Conservation (phyloP, 164 flowering plant genomes). For the Vitis amurensis region DNA sequence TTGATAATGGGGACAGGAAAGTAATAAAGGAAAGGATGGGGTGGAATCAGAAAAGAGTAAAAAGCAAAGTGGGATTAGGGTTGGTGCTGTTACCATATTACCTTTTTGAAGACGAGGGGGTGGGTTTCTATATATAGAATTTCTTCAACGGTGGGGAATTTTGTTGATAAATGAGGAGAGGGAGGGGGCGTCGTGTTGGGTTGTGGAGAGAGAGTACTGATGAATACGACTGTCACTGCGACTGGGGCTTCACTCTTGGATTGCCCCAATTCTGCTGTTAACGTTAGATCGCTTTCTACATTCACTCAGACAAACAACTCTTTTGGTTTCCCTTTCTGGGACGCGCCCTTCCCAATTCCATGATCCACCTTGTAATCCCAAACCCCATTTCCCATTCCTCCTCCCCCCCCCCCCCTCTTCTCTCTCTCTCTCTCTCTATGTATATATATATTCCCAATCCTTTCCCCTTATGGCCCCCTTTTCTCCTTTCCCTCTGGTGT, state of each 20-base stretch:
- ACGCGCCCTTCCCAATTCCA: background rate
- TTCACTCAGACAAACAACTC: slow-evolving; percentile 22
- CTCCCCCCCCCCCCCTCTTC: background rate
- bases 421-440: background rate
- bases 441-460: too few species aligned
- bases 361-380: too few species aligned
- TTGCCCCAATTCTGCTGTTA: background rate
- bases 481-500: too few species aligned
- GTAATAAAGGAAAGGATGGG: background rate
- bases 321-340: slow-evolving; percentile 21
- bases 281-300: slow-evolving; percentile 30
- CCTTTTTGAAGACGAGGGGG: background rate
- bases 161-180: background rate
- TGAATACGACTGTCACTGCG: slow-evolving; percentile 4
- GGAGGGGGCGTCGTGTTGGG: background rate
- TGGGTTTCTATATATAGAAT: slow-evolving; percentile 18
- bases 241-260: slow-evolving; percentile 17
- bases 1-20: too few species aligned
- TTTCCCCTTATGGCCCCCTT: too few species aligned
- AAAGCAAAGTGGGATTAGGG: background rate
- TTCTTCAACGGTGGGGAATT: slow-evolving; percentile 19
- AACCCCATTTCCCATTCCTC: background rate
- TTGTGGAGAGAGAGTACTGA: background rate
- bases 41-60: background rate
- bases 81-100: background rate